Base-by-base conservation (phyloP, 352 stramenopile genomes). In the Globisporangium polare region DNA sequence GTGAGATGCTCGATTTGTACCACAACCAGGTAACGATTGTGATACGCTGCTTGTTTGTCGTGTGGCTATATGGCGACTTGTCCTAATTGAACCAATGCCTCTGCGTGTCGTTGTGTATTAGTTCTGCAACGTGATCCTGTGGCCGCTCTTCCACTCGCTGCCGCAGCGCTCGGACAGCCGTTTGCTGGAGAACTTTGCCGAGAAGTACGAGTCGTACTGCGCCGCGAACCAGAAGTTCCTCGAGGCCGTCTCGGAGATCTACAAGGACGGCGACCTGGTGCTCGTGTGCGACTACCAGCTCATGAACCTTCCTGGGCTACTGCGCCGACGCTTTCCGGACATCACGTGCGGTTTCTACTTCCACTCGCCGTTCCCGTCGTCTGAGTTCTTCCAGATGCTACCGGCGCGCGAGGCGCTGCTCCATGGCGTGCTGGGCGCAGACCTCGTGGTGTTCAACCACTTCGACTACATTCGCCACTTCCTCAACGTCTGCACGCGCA, bases 381-480 rank as follows among this genome's bases (percentile, higher is more conserved):
- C 85, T 12, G 89, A 95, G 67, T 94, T 97, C 58, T 96, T 96
- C 64, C 88, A 93, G 55, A 96, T 96, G 76, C 72, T 96, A 22
- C 86, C 88, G 3, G 79, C 78, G 2, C 80, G 88, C 10, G 83
- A 94, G 58, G 79, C 74, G 13, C 58, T 95, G 13, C 65, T 97
- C 18, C 82, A 94, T 35, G 89, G 89, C 8, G 82, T 96, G 1
- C 60, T 97, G 0, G 86, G 86, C 8, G 89, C 89, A 0, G 89
- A 97, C 35, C 72, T 96, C 20, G 85, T 97, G 5, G 86, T 84
- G 8, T 96, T 97, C 59, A 93, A 96, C 66, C 85, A 94, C 56
- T 96, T 95, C 53, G 89, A 96, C 62, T 94, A 96, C 71, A 86
- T 93, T 20, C 86, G 86, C 9, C 86, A 96, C 64, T 97, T 96